A percentile compares a stretch with the other conserved stretches of the same genome.
Conservation (phyloP, 2,329 filamentous ascomycete species). For the Cercospora canescens region DNA sequence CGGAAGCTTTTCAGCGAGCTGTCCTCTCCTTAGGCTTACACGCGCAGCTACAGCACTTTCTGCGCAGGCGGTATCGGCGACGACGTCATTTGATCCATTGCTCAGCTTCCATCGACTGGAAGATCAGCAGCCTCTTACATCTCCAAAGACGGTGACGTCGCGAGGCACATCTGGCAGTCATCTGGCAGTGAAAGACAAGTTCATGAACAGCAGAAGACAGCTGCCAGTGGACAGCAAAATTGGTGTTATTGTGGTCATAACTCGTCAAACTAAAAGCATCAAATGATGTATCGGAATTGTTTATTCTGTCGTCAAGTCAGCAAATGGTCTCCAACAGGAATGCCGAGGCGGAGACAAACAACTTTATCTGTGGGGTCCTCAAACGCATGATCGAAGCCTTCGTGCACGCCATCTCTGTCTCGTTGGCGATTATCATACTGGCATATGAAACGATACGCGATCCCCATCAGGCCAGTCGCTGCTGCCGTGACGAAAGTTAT, state of each 20-base stretch:
- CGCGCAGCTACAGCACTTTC: neutral
- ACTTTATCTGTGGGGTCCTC: slow-evolving; percentile 52
- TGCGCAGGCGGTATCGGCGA: neutral
- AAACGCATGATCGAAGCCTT: slow-evolving; percentile 54
- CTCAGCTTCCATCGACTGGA: neutral
- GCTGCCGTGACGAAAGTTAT: slow-evolving; percentile 39
- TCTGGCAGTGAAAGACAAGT: neutral
- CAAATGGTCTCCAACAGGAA: slow-evolving; percentile 29
- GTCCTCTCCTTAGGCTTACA: neutral
- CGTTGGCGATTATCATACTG: slow-evolving; percentile 46
- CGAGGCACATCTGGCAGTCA: too few relatives aligned
- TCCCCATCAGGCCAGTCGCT: slow-evolving; percentile 38
- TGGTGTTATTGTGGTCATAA: neutral
- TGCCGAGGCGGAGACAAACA: slow-evolving; percentile 5
- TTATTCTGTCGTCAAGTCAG: slow-evolving; percentile 46
- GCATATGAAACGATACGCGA: slow-evolving; percentile 48
- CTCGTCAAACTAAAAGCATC: neutral
- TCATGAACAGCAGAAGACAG: neutral
- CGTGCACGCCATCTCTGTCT: slow-evolving; percentile 43
- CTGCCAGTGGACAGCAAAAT: neutral
- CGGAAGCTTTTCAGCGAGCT: neutral
- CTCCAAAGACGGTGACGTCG: too few relatives aligned
- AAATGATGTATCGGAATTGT: slow-evolving; percentile 23
- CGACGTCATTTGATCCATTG: neutral
- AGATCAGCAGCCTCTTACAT: neutral